Percentiles rank a stretch among this genome's conserved stretches.
These are phyloP conservation scores for Apiospora koreana DNA, from an alignment of 2,329 filamentous ascomycete genomes.

Conservation along the genomic window DNA sequence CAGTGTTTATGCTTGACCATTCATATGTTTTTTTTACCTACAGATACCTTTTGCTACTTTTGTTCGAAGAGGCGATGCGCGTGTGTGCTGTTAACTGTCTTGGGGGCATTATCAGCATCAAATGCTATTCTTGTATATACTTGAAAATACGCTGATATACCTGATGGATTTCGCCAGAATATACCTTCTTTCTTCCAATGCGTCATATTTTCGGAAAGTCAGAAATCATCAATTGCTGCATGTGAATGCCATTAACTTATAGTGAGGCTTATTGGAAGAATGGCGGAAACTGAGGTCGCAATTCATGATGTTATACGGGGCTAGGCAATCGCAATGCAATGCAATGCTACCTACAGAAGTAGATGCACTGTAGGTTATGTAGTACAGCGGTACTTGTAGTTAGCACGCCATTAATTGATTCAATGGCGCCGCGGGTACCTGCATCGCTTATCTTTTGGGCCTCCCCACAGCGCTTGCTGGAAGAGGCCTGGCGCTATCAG, in stretches of 20 bases:
- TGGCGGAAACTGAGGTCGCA: no score
- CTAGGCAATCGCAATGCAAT: not conserved
- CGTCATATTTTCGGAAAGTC: not conserved
- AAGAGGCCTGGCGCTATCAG: not conserved
- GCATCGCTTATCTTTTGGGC: conserved; percentile 8
- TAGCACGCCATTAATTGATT: not conserved
- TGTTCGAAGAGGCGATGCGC: not conserved
- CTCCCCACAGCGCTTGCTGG: not conserved
- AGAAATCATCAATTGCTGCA: no score
- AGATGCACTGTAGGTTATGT: not conserved
- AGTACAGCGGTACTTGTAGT: no score
- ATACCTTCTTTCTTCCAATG: not conserved
- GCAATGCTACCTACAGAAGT: not conserved
- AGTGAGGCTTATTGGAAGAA: no score
- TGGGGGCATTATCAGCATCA: not conserved
- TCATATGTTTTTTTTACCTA: not conserved
- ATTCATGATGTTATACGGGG: no score
- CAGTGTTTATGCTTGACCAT: not conserved
- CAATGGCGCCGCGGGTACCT: conserved; percentile 1
- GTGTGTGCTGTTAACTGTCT: no score
- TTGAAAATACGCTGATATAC: not conserved
- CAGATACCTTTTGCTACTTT: not conserved
- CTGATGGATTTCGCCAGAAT: not conserved
- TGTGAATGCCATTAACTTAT: no score
- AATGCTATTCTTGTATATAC: not conserved